Base-by-base conservation (phyloP, 495 filamentous ascomycete genomes). In the Sporormia fimetaria region DNA sequence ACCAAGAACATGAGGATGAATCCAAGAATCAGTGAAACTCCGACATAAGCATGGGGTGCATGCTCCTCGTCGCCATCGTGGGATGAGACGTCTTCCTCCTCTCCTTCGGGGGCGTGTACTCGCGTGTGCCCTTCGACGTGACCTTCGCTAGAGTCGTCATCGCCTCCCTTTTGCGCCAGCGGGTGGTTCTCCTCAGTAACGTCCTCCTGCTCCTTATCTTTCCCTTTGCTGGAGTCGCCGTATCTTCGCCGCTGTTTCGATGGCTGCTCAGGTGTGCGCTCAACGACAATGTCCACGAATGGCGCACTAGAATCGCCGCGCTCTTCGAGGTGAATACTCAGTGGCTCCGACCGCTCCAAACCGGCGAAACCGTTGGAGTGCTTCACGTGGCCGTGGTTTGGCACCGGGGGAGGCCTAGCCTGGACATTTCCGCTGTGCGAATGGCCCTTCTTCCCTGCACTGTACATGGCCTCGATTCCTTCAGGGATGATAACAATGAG, bases 1-100 rank as follows among this genome's bases (percentile, higher is more conserved):
- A 98, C 80, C 8, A 98, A 75, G 58, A 92, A 95, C 90, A 98
- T 98, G 42, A 98, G 67, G 44, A 93, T 77, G 62, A 98, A 98
- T 8, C 90, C 90, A 15, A 81, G 66, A 42, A 93, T 76, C 10
- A 98, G 64, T 0, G 88, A 81, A 36, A 95, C 64, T 9, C 92
- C 92, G 36, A 96, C 81, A 70, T 73, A 80, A 34, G 73, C 75
- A 60, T 81, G 77, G 3, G 75, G 73, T 3, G 70, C 70, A 40
- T 60, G 64, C n/a, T 14, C 10, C 6, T 48, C 37, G 6, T 56
- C 39, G 10, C 38, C 23, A 17, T 42, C 44, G 6, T 47, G n/a
- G 18, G 3, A n/a, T 12, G 16, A 26, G 15, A 50, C 33, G 14
- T 36, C 11, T 11, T 17, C 37, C 28, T 56, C 30, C 12, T 24